Evolutionary conservation across 805 yeast species (phyloP).

Genomic region (Pichia nanzhaoensis): DNA sequence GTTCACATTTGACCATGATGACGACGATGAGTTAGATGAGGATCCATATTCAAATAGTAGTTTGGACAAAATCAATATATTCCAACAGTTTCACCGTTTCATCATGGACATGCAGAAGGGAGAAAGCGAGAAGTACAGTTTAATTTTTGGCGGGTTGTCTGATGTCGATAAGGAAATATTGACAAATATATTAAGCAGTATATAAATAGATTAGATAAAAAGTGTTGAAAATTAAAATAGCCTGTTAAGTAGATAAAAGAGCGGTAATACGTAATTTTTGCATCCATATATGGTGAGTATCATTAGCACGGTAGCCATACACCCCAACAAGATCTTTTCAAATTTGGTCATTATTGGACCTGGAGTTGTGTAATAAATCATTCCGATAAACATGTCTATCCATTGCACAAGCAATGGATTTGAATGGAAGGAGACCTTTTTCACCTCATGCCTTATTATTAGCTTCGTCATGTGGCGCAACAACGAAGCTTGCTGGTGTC

Average conservation of each 20-base stretch:
- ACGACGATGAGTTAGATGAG: conserved; percentile 72
- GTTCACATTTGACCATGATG: conserved; percentile 33
- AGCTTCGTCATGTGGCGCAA: conserved; percentile 6
- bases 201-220: not conserved
- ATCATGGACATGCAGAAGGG: conserved; percentile 42
- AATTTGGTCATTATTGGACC: not conserved
- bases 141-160: conserved; percentile 19
- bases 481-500: too few species aligned
- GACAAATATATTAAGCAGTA: conserved; percentile 8
- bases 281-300: conserved; percentile 1
- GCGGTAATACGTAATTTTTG: conserved; percentile 9
- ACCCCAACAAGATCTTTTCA: not conserved
- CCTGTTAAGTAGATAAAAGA: conserved; percentile 1
- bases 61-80: conserved; percentile 70
- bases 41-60: conserved; percentile 77
- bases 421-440: not conserved
- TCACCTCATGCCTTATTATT: not conserved
- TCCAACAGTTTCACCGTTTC: conserved; percentile 53
- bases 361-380: conserved; percentile 2
- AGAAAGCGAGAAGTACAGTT: conserved; percentile 30
- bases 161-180: conserved; percentile 22
- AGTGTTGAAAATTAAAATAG: not conserved
- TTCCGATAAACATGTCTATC: conserved; percentile 1
- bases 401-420: conserved; percentile 3
- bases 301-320: not conserved